Conservation (phyloP, 495 filamentous ascomycete genomes). For the Penicilliopsis zonata region DNA sequence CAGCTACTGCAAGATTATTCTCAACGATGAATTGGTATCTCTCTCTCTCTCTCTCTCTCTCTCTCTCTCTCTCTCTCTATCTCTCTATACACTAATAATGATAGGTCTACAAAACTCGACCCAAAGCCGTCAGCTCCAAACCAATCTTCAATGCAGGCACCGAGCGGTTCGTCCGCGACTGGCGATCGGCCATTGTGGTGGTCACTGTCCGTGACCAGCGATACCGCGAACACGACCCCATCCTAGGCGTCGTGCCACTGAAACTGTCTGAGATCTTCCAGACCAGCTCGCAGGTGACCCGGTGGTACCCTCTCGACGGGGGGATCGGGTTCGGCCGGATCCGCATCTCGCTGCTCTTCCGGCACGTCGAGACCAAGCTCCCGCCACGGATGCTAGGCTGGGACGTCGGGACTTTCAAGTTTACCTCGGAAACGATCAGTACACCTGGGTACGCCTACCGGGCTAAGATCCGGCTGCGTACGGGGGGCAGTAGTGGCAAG, state of each 20-base stretch:
- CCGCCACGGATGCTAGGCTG: constrained; percentile 77
- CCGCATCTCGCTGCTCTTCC: constrained; percentile 79
- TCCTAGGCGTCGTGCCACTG: constrained; percentile 80
- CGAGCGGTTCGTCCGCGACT: constrained; percentile 89
- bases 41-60: constrained; percentile 6
- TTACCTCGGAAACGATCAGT: constrained; percentile 52
- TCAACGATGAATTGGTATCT: constrained; percentile 72
- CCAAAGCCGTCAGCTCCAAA: constrained; percentile 83
- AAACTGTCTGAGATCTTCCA: constrained; percentile 79
- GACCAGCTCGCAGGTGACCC: constrained; percentile 67
- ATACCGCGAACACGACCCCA: constrained; percentile 85
- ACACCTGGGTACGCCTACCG: constrained; percentile 43
- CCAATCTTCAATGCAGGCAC: constrained; percentile 96
- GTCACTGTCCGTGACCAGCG: constrained; percentile 79
- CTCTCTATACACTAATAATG: not conserved
- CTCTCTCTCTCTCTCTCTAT: constrained; percentile 5
- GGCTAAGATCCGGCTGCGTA: constrained; percentile 62
- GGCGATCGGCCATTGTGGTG: constrained; percentile 76
- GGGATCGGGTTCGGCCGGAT: constrained; percentile 75
- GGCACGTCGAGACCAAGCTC: constrained; percentile 70
- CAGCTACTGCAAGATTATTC: constrained; percentile 80
- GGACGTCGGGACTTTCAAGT: constrained; percentile 91
- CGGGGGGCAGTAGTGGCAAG: constrained; percentile 70
- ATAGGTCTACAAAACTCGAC: constrained; percentile 72
- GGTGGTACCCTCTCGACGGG: constrained; percentile 58